A percentile compares a stretch with the other conserved stretches of the same genome.
phyloP scores from a whole-genome alignment of 106 monocot species.

The Platanthera zijinensis region DNA sequence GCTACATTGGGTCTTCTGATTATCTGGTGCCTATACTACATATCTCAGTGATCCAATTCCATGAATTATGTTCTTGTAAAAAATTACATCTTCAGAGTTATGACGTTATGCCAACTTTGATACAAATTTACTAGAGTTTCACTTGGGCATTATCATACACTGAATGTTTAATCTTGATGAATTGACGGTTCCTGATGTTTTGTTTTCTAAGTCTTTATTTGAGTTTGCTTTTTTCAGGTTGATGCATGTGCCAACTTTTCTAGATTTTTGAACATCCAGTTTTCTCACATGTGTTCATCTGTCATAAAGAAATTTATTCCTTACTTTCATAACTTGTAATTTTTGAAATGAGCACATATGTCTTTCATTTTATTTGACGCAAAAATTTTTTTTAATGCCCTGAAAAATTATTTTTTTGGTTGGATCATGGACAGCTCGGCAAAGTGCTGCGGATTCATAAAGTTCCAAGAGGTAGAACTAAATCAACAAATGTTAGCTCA shows the following conservation, averaged over 20 bases:
- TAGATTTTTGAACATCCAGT: not conserved
- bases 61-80: not conserved
- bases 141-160: not conserved
- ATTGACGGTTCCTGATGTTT: not conserved
- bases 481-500: conserved; percentile 2
- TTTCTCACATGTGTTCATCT: not conserved
- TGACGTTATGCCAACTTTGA: not conserved
- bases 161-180: not conserved
- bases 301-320: not conserved
- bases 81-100: not conserved
- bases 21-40: conserved; percentile 18
- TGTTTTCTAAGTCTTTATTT: not conserved
- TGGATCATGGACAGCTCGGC: conserved; percentile 36
- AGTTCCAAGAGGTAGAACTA: conserved; percentile 20
- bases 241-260: not conserved
- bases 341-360: not conserved
- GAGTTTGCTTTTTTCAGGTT: not conserved
- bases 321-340: not conserved
- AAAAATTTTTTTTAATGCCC: no score
- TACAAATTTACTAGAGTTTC: not conserved
- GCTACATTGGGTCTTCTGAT: conserved; percentile 53
- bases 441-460: conserved; percentile 84
- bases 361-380: not conserved
- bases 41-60: not conserved
- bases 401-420: not conserved